Evolutionary conservation across 2,329 filamentous ascomycete genomes (phyloP).

Genomic region (Ceratocystiopsis brevicomis): DNA sequence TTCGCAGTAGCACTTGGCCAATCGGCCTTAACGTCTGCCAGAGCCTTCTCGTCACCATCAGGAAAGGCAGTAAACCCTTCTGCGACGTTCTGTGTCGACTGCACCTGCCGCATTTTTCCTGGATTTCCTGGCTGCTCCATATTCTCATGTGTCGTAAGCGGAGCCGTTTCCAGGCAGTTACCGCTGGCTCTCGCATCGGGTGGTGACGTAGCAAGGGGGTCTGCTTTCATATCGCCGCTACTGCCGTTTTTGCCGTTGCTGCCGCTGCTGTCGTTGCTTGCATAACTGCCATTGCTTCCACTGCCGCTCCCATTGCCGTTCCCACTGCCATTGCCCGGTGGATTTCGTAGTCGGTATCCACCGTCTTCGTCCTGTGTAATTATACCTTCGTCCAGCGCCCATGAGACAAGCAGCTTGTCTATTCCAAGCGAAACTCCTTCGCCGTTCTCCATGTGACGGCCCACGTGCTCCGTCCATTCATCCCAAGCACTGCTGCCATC

Average conservation of each 20-base stretch:
- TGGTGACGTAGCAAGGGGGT: too few relatives aligned
- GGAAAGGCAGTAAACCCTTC: background rate
- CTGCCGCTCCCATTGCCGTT: background rate
- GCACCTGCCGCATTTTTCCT: background rate
- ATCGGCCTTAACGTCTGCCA: too few relatives aligned
- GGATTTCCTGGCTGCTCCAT: background rate
- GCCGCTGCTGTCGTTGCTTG: background rate
- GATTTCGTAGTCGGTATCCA: slow-evolving; percentile 33
- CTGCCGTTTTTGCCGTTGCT: background rate
- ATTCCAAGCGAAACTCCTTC: slow-evolving; percentile 38
- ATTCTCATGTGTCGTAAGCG: background rate
- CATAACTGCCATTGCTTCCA: background rate
- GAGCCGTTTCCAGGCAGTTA: background rate
- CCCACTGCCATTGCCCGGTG: slow-evolving; percentile 15
- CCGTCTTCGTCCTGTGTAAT: slow-evolving; percentile 38
- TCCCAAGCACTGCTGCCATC: slow-evolving; percentile 64
- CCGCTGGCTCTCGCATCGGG: background rate
- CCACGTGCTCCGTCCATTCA: slow-evolving; percentile 81
- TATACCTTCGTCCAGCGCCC: slow-evolving; percentile 44
- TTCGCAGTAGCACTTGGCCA: too few relatives aligned
- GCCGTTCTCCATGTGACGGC: slow-evolving; percentile 67
- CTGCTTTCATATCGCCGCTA: background rate
- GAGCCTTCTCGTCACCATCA: too few relatives aligned
- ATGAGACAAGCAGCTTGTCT: slow-evolving; percentile 37
- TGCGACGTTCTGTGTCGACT: background rate